Conservation (phyloP, 306 rosid genomes). For the Dalbergia cochinchinensis region DNA sequence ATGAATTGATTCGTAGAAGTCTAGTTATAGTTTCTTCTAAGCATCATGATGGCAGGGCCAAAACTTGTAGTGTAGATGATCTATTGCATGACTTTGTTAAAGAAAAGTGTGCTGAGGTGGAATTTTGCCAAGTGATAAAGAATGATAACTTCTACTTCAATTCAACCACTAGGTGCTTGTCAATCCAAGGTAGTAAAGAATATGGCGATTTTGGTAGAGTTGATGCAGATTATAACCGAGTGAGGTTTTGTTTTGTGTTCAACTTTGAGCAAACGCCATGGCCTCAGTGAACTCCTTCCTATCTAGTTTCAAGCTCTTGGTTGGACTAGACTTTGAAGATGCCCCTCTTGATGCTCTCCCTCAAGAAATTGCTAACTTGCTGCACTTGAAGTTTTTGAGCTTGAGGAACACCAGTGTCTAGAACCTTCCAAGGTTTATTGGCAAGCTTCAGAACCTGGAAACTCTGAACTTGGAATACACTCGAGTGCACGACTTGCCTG, state of each 20-base stretch:
- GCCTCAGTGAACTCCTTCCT: background rate
- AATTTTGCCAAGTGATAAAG: conserved; percentile 4
- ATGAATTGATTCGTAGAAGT: background rate
- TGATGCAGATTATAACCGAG: background rate
- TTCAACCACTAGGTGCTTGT: background rate
- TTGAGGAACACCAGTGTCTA: background rate
- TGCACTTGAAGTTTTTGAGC: background rate
- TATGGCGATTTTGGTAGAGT: background rate
- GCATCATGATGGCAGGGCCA: background rate
- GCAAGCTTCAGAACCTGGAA: background rate
- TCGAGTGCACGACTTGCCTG: background rate
- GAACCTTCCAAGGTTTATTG: background rate
- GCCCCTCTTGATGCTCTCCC: conserved; percentile 2
- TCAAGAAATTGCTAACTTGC: background rate
- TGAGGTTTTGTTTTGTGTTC: conserved; percentile 20
- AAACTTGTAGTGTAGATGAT: background rate
- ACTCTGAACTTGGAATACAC: background rate
- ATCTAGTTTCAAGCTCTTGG: conserved; percentile 32
- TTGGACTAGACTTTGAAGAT: conserved; percentile 30
- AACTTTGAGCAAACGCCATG: background rate
- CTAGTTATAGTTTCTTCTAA: background rate
- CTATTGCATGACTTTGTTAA: background rate
- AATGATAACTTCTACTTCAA: background rate
- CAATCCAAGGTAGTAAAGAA: background rate
- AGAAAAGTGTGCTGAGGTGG: background rate